Evolutionary conservation across 805 yeast species (phyloP), one percentile per base, ranked within the genome.

Genomic region (Teunomyces cretensis): DNA sequence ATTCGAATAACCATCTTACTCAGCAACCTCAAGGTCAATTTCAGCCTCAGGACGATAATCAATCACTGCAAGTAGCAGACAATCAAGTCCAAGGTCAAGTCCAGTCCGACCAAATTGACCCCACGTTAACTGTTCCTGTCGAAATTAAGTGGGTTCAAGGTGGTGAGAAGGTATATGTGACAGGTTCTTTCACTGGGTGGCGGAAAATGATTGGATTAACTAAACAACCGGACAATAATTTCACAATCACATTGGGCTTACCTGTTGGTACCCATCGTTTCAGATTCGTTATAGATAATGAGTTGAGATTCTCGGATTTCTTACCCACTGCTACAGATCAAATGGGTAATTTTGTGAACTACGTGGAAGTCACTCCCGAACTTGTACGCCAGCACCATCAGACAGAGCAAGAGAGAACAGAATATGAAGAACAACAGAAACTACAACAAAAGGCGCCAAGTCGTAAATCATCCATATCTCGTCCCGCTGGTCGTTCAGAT

Each of bases 101-200:
- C 9, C 40, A 33, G 31, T 9, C 30, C 12, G 37, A 14, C 9
- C 40, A 31, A 16, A 58, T 58, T 2, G 72, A 64, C 44, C 64
- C 69, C 7, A 57, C 48, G 33, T 53, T 62, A 6, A 66, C 69
- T 5, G 61, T 71, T 9, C 83, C 83, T 1, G 74, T 89, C 1
- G 90, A 85, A 45, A 85, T 90, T 46, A 81, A 81, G 52, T 92
- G 99, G 99, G 83, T 82, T 13, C 96, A 92, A 65, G 98, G 98
- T n/a, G 99, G 99, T 49, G 80, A 80, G 41, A 87, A 87, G 57
- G 98, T 94, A 2, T 94, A 90, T 63, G 96, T 92, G 11, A 94
- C 97, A 30, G 99, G 99, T 41, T 87, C 97, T 0, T 92, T 92
- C 67, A 94, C 99, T 0, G 97, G 96, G 3, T 94, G 99, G 98